Percentiles rank a stretch among this genome's conserved stretches.
Conservation (phyloP, 129 eudicot species). For the Ambrosia trifida region DNA sequence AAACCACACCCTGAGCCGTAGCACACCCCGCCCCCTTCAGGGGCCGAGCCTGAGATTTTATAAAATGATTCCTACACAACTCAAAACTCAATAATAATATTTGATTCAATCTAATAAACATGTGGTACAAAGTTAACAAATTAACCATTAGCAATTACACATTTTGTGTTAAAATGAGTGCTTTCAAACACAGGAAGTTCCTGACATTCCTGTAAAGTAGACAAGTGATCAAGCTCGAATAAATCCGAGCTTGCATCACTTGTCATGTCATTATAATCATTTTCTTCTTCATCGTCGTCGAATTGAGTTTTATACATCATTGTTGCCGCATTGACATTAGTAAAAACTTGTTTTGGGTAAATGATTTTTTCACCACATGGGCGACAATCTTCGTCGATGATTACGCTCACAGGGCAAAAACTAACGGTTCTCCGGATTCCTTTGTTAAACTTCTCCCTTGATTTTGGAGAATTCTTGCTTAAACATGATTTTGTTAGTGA, state of each 20-base stretch:
- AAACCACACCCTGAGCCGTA: too few species aligned
- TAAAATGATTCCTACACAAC: background rate
- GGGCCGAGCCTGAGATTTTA: too few species aligned
- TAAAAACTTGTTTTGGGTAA: conserved; percentile 19
- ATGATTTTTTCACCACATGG: conserved; percentile 54
- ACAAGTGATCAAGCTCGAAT: conserved; percentile 74
- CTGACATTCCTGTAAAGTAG: conserved; percentile 42
- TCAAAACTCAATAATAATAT: conserved; percentile 15
- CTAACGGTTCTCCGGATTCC: conserved; percentile 56
- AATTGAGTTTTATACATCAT: background rate
- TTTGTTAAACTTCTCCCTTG: conserved; percentile 49
- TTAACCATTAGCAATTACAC: conserved; percentile 53
- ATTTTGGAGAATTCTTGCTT: conserved; percentile 55
- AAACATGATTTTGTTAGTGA: conserved; percentile 71
- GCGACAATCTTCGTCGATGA: conserved; percentile 61
- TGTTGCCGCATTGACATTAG: conserved; percentile 9
- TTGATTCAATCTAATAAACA: conserved; percentile 13
- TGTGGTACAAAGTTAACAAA: conserved; percentile 36
- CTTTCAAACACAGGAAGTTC: conserved; percentile 83
- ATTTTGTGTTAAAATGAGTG: conserved; percentile 53
- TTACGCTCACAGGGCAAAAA: conserved; percentile 62
- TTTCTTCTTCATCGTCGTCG: conserved; percentile 23
- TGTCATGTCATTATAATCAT: conserved; percentile 23
- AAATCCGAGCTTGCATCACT: conserved; percentile 78
- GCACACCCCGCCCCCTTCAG: too few species aligned